Evolutionary conservation across 129 eudicot genomes (phyloP), one percentile per base, ranked within the genome.

Genomic region (Flaveria robusta): DNA sequence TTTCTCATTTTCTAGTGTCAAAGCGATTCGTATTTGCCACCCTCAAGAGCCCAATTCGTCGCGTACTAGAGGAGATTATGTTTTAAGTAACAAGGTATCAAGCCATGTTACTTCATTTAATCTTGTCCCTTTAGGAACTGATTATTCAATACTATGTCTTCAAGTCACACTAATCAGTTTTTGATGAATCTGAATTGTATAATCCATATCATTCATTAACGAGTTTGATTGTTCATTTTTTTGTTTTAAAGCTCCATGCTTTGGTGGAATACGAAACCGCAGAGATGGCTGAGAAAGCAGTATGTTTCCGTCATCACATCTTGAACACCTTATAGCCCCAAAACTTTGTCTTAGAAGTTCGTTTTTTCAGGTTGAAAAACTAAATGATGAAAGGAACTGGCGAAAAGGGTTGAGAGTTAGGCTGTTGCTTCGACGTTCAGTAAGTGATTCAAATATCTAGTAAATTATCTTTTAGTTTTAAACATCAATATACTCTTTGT

Each of bases 371-470:
- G 97, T 85, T 50, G 97, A 89, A 43, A 91, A 82, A 82, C 65
- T 91, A 74, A 94, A 89, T 34, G 97, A 94, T 39, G 96, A 88
- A 86, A 83, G 97, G 68, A 89, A 91, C 64, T 94, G 98, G 98
- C 87, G 98, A 65, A 91, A 81, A 76, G 98, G 97, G 63, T 80
- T 94, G 45, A 84, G 96, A 82, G 97, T 94, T 29, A 85, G 93
- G 78, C 72, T 87, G 72, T 81, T 91, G 86, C 86, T 88, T 8
- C 87, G 92, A 79, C 88, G 96, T 51, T 88, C 96, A 75, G 98
- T 94, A 87, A 11, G 98, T 76, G 74, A 64, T 79, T 64, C 16
- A 15, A 59, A 77, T 29, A 47, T 77, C 37, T 77, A 56, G 59
- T 69, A 46, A 43, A 41, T 43, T 58, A 58, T 70, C 67, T 34